Conservation (phyloP, 179 eudicot species). For the Actinidia arguta region DNA sequence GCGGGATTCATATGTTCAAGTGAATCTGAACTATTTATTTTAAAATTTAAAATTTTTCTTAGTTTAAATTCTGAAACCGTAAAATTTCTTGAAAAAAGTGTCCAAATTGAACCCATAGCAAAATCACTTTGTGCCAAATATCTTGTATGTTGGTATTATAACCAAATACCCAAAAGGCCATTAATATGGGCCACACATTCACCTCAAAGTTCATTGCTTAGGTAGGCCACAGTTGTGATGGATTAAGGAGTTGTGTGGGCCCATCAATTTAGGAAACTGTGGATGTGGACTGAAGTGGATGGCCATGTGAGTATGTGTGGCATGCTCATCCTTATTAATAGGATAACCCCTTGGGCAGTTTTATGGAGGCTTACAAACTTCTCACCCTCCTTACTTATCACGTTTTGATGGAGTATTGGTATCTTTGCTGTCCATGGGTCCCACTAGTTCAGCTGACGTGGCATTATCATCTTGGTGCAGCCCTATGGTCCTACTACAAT, state of each 20-base stretch:
- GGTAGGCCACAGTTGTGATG: neutral
- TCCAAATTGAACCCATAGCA: no score
- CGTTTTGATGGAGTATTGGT: neutral
- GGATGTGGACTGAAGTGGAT: conserved; percentile 17
- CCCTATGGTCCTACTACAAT: neutral
- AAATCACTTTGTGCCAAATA: no score
- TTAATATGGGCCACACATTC: conserved; percentile 15
- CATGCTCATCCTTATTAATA: conserved; percentile 4
- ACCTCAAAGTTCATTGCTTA: neutral
- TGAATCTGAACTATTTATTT: no score
- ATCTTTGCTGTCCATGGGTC: neutral
- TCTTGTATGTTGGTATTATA: no score
- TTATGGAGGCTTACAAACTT: neutral
- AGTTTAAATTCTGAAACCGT: no score
- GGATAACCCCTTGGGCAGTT: neutral
- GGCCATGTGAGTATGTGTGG: conserved; percentile 7
- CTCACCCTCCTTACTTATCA: neutral
- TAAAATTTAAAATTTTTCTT: no score
- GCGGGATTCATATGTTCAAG: no score
- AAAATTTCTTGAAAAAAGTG: no score
- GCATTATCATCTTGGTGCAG: conserved; percentile 12
- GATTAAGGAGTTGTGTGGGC: conserved; percentile 6
- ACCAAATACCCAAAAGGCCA: conserved; percentile 3
- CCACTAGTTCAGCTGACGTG: conserved; percentile 11
- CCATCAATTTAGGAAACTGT: conserved; percentile 5